Percentiles rank a stretch among this genome's conserved stretches.
Conservation (phyloP, 2,329 filamentous ascomycete genomes). For the Diaporthe caulivora region DNA sequence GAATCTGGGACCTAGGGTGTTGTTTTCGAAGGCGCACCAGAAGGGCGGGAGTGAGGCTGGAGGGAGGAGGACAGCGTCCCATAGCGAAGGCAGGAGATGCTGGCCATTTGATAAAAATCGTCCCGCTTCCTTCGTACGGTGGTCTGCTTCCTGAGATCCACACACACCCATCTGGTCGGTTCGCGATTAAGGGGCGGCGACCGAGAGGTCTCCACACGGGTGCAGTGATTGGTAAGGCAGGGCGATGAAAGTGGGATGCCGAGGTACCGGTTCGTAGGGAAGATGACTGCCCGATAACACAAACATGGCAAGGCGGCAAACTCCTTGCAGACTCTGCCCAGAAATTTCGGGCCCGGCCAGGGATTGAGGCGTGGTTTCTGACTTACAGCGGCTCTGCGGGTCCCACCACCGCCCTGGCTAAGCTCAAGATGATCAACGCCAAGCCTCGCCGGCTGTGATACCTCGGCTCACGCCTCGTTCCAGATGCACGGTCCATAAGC, state of each 20-base stretch:
- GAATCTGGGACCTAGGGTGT: neutral
- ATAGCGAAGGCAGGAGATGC: neutral
- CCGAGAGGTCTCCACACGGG: conserved; percentile 16
- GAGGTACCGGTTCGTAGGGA: conserved; percentile 15
- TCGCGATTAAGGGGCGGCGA: conserved; percentile 18
- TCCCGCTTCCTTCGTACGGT: conserved; percentile 20
- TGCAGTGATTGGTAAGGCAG: conserved; percentile 27
- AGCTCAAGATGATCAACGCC: conserved; percentile 21
- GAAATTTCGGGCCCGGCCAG: conserved; percentile 16
- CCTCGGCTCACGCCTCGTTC: conserved; percentile 23
- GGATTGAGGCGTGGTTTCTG: conserved; percentile 19
- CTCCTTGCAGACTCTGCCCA: conserved; percentile 27
- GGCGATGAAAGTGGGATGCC: conserved; percentile 27
- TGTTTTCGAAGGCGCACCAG: conserved; percentile 24
- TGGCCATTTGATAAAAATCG: conserved; percentile 5
- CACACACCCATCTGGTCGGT: conserved; percentile 25
- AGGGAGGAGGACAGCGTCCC: neutral
- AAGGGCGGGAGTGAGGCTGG: neutral
- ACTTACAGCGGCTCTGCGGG: conserved; percentile 35
- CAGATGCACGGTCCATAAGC: conserved; percentile 1
- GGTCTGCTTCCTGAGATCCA: conserved; percentile 16
- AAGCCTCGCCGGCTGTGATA: neutral
- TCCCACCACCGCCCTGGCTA: conserved; percentile 16
- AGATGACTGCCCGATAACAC: conserved; percentile 5
- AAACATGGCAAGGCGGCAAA: conserved; percentile 27